These are phyloP conservation scores for Sugiyamaella floridensis DNA, from an alignment of 805 yeast species.

Conservation along the genomic window DNA sequence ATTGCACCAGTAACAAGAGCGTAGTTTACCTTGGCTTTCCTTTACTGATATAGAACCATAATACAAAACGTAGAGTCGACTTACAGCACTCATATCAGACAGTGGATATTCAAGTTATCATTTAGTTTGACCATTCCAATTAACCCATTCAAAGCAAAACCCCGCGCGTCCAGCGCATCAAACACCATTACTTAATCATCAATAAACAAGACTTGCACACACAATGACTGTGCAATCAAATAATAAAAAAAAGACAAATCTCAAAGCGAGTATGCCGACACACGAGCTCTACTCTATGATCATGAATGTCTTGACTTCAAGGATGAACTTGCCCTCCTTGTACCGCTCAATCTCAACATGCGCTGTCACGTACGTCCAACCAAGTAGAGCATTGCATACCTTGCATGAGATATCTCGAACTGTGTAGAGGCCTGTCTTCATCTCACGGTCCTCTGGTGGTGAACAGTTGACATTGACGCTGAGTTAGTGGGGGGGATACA, in stretches of 20 bases:
- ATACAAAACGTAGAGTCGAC: no score
- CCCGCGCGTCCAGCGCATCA: no score
- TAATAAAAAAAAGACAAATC: no score
- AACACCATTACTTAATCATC: no score
- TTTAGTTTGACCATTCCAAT: no score
- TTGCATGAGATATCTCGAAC: constrained; percentile 54
- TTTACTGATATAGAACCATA: no score
- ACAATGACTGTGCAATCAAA: no score
- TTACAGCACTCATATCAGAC: no score
- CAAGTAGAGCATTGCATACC: constrained; percentile 47
- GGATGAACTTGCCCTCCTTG: constrained; percentile 55
- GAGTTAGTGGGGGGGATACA: constrained; percentile 1
- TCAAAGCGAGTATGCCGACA: neutral
- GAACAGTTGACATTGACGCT: constrained; percentile 39
- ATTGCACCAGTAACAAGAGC: neutral
- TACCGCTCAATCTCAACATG: constrained; percentile 41
- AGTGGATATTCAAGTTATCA: no score
- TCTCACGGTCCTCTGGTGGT: constrained; percentile 35
- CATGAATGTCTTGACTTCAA: constrained; percentile 37
- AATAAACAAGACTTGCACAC: no score
- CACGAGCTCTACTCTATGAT: neutral
- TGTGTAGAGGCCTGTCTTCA: constrained; percentile 54
- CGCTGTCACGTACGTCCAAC: constrained; percentile 58
- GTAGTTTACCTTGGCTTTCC: no score
- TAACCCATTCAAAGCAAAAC: no score